Conservation (phyloP, 2,329 filamentous ascomycete genomes). For the Alternaria arborescens region DNA sequence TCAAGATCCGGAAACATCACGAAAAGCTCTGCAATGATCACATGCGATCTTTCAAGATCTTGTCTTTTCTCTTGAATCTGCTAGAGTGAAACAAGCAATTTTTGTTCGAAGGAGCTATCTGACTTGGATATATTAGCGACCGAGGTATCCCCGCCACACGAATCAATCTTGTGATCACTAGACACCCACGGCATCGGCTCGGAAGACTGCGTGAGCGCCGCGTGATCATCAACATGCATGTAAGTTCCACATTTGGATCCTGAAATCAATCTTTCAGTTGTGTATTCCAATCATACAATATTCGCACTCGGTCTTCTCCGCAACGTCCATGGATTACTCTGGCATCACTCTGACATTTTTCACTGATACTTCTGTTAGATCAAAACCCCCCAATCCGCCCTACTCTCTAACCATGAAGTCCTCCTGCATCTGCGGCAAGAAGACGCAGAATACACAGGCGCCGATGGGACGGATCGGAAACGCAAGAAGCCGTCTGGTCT, state of each 20-base stretch:
- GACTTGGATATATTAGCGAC: neutral
- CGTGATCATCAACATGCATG: neutral
- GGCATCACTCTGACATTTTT: neutral
- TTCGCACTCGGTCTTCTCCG: neutral
- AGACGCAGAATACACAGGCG: conserved; percentile 45
- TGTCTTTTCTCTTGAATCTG: neutral
- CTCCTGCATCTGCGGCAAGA: conserved; percentile 55
- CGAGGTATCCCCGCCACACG: neutral
- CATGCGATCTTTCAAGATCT: neutral
- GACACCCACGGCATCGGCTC: neutral
- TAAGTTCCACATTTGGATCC: neutral
- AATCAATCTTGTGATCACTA: neutral
- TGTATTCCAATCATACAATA: neutral
- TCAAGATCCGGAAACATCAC: neutral
- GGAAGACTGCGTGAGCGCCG: neutral
- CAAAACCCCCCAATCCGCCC: conserved; percentile 73
- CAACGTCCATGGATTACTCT: no score
- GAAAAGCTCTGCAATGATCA: neutral
- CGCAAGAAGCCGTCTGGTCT: conserved; percentile 62
- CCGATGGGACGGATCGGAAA: conserved; percentile 38
- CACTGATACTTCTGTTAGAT: conserved; percentile 58
- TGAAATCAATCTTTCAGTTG: neutral
- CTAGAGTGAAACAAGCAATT: neutral
- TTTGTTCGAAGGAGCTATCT: neutral
- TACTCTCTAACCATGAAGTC: conserved; percentile 78